Percentiles rank a stretch among this genome's conserved stretches.
Evolutionary conservation across 306 rosid species (phyloP).

Genomic region (Cucurbita pepo): DNA sequence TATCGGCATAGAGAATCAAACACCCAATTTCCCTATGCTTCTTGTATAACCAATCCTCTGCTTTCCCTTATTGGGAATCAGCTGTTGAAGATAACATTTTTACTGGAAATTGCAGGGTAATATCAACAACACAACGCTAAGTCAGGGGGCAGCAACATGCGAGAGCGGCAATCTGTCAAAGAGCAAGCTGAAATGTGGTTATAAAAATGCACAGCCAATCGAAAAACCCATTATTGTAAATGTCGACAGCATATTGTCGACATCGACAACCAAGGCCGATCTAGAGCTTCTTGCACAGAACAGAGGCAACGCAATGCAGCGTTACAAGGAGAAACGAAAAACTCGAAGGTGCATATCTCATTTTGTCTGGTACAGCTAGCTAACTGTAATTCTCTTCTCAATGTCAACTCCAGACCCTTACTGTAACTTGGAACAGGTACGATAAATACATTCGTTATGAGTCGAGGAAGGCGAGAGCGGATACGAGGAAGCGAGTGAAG

Average conservation of each 20-base stretch:
- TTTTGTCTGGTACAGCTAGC: not conserved
- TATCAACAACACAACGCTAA: conserved; percentile 14
- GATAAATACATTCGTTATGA: conserved; percentile 59
- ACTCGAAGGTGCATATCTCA: conserved; percentile 31
- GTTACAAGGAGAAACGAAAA: conserved; percentile 66
- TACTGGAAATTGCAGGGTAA: conserved; percentile 22
- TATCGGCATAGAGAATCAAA: not conserved
- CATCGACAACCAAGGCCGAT: conserved; percentile 23
- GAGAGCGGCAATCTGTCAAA: conserved; percentile 34
- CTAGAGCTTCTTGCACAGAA: conserved; percentile 39
- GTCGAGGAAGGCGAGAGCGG: conserved; percentile 64
- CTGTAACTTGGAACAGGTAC: conserved; percentile 18
- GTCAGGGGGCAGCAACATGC: conserved; percentile 42
- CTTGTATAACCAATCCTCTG: not conserved
- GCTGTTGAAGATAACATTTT: not conserved
- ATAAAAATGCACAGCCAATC: conserved; percentile 10
- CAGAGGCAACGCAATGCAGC: conserved; percentile 60
- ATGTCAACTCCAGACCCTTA: not conserved
- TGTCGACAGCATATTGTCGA: conserved; percentile 18
- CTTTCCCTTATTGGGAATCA: not conserved
- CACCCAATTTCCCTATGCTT: not conserved
- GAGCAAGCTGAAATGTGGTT: conserved; percentile 12
- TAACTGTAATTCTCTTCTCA: not conserved
- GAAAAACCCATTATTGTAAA: conserved; percentile 22
- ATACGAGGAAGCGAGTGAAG: conserved; percentile 52